Percentiles rank a stretch among this genome's conserved stretches.
Conservation (phyloP, 192 early-diverging fungal species). For the Coemansia sp. region DNA sequence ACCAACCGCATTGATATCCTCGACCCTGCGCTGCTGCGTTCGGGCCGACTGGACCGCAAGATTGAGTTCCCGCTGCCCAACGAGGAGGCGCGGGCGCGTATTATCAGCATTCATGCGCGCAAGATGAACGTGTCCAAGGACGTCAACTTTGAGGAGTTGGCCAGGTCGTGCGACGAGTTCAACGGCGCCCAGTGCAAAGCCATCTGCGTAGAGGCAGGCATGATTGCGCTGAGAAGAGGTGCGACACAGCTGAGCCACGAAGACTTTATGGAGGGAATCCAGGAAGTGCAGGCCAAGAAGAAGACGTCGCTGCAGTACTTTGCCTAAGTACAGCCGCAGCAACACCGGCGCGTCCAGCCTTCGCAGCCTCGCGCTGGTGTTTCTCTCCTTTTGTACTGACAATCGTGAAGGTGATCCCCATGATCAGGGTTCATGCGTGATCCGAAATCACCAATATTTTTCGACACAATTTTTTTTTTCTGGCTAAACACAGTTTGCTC, state of each 20-base stretch:
- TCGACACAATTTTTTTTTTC: slow-evolving; percentile 3
- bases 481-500: not conserved
- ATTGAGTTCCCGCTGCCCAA: slow-evolving; percentile 92
- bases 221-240: slow-evolving; percentile 93
- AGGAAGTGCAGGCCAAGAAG: slow-evolving; percentile 99
- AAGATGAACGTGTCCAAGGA: slow-evolving; percentile 96
- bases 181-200: slow-evolving; percentile 99
- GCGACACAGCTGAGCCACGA: slow-evolving; percentile 89
- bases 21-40: slow-evolving; percentile 85
- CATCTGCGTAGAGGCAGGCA: slow-evolving; percentile 97
- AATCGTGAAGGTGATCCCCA: too few relatives aligned
- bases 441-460: too few relatives aligned
- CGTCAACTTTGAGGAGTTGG: slow-evolving; percentile 96
- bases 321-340: too few relatives aligned
- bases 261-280: slow-evolving; percentile 97
- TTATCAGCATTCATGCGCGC: slow-evolving; percentile 96
- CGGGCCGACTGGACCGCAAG: slow-evolving; percentile 87
- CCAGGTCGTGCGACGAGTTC: slow-evolving; percentile 95
- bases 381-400: too few relatives aligned
- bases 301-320: slow-evolving; percentile 93
- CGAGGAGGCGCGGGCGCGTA: slow-evolving; percentile 92
- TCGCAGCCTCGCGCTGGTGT: too few relatives aligned
- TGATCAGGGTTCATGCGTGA: too few relatives aligned
- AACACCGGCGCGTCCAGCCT: too few relatives aligned
- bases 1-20: slow-evolving; percentile 96